Conservation (phyloP, 805 yeast species). For the Wickerhamiella spandovensis region DNA sequence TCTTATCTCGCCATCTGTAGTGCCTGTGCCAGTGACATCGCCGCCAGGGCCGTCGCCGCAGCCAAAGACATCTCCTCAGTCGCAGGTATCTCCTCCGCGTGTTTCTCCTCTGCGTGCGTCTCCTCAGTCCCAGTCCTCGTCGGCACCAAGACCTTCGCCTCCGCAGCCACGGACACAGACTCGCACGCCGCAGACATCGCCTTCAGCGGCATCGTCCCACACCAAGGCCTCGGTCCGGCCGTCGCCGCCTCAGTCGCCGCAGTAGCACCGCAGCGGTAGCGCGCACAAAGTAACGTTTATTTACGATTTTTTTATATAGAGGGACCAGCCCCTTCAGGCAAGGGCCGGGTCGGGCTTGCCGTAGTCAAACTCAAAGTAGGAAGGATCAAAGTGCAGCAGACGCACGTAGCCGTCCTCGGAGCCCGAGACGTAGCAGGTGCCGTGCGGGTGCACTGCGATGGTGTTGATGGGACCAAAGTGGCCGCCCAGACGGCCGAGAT, state of each 20-base stretch:
- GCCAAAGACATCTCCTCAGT: too few relatives aligned
- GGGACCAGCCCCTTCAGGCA: background rate
- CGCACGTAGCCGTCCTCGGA: slow-evolving; percentile 98
- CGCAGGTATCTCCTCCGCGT: too few relatives aligned
- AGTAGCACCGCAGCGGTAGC: background rate
- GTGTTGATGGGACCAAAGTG: slow-evolving; percentile 98
- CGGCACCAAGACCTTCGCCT: too few relatives aligned
- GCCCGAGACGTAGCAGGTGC: slow-evolving; percentile 88
- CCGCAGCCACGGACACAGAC: too few relatives aligned
- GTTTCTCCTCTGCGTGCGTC: too few relatives aligned
- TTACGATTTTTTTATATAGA: background rate
- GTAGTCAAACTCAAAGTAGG: slow-evolving; percentile 83
- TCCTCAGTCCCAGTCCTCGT: too few relatives aligned
- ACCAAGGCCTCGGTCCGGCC: too few relatives aligned
- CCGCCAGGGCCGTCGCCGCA: too few relatives aligned
- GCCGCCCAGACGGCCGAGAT: slow-evolving; percentile 92
- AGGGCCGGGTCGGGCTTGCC: slow-evolving; percentile 48
- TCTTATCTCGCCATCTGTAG: too few relatives aligned
- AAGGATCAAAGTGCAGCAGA: slow-evolving; percentile 83
- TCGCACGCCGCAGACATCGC: too few relatives aligned
- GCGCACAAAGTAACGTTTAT: background rate
- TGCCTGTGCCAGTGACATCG: too few relatives aligned
- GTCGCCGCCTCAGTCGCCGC: background rate
- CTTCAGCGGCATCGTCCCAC: too few relatives aligned
- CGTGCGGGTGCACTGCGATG: slow-evolving; percentile 88